Conservation (phyloP, 139 green algal species). For the Coccomyxa sp. region DNA sequence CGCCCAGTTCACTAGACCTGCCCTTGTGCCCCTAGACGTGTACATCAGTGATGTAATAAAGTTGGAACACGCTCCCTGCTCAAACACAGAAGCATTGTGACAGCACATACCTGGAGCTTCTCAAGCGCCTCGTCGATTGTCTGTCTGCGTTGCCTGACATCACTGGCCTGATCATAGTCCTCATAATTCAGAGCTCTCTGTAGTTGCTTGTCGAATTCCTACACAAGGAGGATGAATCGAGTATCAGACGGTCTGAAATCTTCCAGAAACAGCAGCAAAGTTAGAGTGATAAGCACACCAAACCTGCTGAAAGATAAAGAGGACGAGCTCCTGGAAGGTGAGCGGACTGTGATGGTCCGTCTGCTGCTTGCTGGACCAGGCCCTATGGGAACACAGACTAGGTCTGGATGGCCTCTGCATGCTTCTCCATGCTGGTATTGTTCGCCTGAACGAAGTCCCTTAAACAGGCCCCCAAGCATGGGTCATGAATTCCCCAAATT, state of each 20-base stretch:
- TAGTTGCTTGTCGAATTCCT: slow-evolving; percentile 55
- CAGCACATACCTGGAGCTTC: background rate
- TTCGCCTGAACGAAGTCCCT: too few species aligned
- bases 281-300: background rate
- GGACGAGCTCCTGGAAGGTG: background rate
- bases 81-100: background rate
- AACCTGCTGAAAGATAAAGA: slow-evolving; percentile 3
- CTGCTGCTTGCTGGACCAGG: too few species aligned
- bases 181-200: slow-evolving; percentile 78
- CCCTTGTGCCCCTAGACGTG: too few species aligned
- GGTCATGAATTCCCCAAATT: too few species aligned
- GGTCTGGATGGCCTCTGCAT: too few species aligned
- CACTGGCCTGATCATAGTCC: slow-evolving; percentile 58
- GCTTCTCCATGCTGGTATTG: too few species aligned
- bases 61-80: too few species aligned
- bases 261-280: background rate
- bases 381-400: too few species aligned
- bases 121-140: slow-evolving; percentile 30
- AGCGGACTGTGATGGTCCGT: background rate
- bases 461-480: too few species aligned
- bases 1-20: too few species aligned
- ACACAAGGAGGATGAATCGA: background rate
- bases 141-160: slow-evolving; percentile 52
- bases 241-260: background rate
- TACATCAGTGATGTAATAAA: too few species aligned